Conservation (phyloP, 2,329 filamentous ascomycete genomes). For the Nothophoma quercina region DNA sequence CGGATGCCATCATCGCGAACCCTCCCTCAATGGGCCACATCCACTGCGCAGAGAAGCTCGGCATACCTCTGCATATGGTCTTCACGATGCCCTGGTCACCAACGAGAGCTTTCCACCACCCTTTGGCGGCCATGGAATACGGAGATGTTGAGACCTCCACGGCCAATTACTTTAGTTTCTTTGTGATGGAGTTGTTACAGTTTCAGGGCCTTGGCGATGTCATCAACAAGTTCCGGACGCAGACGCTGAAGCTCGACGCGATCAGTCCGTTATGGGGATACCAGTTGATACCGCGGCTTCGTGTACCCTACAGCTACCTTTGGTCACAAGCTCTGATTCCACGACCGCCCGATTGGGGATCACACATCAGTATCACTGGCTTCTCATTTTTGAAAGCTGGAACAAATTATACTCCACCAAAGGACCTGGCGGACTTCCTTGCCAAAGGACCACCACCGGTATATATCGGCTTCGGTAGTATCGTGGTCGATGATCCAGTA, state of each 20-base stretch:
- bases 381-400: constrained; percentile 54
- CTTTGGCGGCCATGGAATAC: constrained; percentile 57
- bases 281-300: constrained; percentile 47
- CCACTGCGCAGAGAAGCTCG: constrained; percentile 75
- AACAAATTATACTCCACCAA: constrained; percentile 51
- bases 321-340: constrained; percentile 54
- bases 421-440: constrained; percentile 55
- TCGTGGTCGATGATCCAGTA: constrained; percentile 61
- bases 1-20: constrained; percentile 59
- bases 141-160: constrained; percentile 43
- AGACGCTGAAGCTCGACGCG: constrained; percentile 52
- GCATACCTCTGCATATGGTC: constrained; percentile 80
- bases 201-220: constrained; percentile 61
- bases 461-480: constrained; percentile 66
- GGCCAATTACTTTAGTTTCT: constrained; percentile 57
- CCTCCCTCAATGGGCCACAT: constrained; percentile 52
- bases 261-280: constrained; percentile 50
- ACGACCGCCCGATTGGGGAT: constrained; percentile 32
- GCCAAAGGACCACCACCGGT: constrained; percentile 59
- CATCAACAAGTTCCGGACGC: constrained; percentile 55
- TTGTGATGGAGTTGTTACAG: constrained; percentile 58
- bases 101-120: constrained; percentile 58
- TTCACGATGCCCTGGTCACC: constrained; percentile 72
- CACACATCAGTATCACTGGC: constrained; percentile 51
- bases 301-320: constrained; percentile 55